Conservation (phyloP, 2,329 filamentous ascomycete genomes). For the Lecanicillium sp. region DNA sequence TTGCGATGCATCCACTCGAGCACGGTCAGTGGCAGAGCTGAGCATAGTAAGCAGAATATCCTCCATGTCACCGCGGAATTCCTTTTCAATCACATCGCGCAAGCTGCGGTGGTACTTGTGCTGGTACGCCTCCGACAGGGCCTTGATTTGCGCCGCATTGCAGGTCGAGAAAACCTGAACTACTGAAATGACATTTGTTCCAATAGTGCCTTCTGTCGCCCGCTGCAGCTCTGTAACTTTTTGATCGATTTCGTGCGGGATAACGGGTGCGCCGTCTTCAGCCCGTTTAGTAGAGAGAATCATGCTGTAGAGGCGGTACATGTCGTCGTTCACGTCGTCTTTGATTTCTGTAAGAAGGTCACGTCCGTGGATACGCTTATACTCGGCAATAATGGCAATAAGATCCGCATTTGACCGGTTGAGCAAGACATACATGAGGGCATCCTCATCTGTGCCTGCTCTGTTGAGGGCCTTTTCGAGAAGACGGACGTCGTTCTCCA, state of each 20-base stretch:
- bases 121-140: constrained; percentile 20
- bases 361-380: constrained; percentile 16
- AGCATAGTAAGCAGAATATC: constrained; percentile 23
- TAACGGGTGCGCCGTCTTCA: constrained; percentile 18
- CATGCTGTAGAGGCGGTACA: constrained; percentile 26
- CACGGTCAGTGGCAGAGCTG: constrained; percentile 14
- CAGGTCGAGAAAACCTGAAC: constrained; percentile 22
- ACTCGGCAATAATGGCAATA: constrained; percentile 22
- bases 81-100: constrained; percentile 24
- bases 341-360: constrained; percentile 23
- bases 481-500: constrained; percentile 22
- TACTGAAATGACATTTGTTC: constrained; percentile 21
- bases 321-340: constrained; percentile 20
- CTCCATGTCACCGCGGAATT: constrained; percentile 25
- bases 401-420: constrained; percentile 28
- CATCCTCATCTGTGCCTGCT: constrained; percentile 23
- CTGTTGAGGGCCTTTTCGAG: constrained; percentile 22
- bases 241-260: constrained; percentile 21
- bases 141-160: constrained; percentile 23
- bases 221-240: constrained; percentile 24
- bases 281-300: constrained; percentile 18
- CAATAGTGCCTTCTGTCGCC: constrained; percentile 21
- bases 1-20: constrained; percentile 16
- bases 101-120: constrained; percentile 24
- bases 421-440: constrained; percentile 24